Evolutionary conservation across 106 monocot genomes (phyloP), one percentile per base, ranked within the genome.

Genomic region (Amphibolis antarctica): DNA sequence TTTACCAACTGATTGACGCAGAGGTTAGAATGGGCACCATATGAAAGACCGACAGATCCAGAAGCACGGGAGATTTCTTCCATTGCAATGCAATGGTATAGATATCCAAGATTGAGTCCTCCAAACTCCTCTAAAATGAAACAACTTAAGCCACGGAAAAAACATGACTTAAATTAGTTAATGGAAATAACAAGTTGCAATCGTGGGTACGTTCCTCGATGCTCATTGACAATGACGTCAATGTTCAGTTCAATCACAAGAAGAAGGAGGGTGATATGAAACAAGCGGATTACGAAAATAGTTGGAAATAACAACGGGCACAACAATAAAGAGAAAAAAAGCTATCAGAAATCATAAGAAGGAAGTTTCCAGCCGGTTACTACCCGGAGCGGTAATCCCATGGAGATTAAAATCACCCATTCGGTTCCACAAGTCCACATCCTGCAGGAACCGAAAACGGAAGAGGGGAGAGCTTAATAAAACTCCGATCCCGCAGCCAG

Each of bases 361-460:
- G 4, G 36, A n/a, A n/a, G n/a, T n/a, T n/a, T n/a, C n/a, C n/a
- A 6, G 9, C 42, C 30, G 1, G 0, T 10, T 29, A 50, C 57
- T 81, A 93, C 93, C 93, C 46, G 94, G 94, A 19, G 89, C 83
- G 52, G 94, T 94, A 72, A 94, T 81, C 25, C 94, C 94, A 42
- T 89, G 94, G 28, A 94, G 86, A 80, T 84, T 89, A 73, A 94
- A 94, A 74, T 89, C 84, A 23, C 94, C 94, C 94, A 94, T 94
- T 53, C 84, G 79, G 62, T 86, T 89, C 94, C 94, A 94, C 70
- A 94, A 73, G 66, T 89, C 77, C 43, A 82, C 80, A 63, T 89
- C 83, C 86, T 93, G 36, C 5, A 82, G 65, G 42, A 68, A 25
- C 48, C 21, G 30, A 65, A 9, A 58, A 46, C 53, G 45, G 71